These are phyloP conservation scores for Candida boidinii DNA, from an alignment of 805 yeast genomes.

Conservation along the genomic window DNA sequence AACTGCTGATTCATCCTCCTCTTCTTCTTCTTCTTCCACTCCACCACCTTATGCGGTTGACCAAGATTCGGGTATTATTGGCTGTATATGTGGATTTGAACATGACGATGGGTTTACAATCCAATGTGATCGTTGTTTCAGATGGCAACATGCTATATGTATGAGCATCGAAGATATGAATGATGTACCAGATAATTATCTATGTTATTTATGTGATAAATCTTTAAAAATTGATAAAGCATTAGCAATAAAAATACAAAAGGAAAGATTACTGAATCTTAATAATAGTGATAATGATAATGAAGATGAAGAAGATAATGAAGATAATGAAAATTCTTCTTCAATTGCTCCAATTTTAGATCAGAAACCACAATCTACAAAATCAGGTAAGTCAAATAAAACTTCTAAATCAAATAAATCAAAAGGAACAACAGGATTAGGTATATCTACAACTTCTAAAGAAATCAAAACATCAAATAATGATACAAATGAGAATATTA, in stretches of 20 bases:
- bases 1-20: too few relatives aligned
- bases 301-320: too few relatives aligned
- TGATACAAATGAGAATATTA: conserved; percentile 1
- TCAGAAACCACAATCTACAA: too few relatives aligned
- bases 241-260: conserved; percentile 23
- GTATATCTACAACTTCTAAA: too few relatives aligned
- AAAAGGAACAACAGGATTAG: too few relatives aligned
- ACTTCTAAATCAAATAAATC: too few relatives aligned
- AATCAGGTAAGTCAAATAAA: too few relatives aligned
- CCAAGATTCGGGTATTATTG: conserved; percentile 78
- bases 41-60: conserved; percentile 50
- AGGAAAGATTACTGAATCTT: conserved; percentile 26
- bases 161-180: conserved; percentile 66
- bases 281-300: too few relatives aligned
- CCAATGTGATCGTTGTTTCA: conserved; percentile 85
- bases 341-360: too few relatives aligned
- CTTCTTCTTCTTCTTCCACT: neutral
- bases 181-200: conserved; percentile 75
- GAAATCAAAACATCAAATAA: neutral
- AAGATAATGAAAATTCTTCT: neutral
- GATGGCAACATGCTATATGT: conserved; percentile 96
- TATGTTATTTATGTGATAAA: conserved; percentile 68
- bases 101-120: conserved; percentile 93
- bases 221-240: conserved; percentile 32
- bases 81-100: conserved; percentile 80